phyloP scores from a whole-genome alignment of 371 early-diverging fungal genomes.

The Syncephalis plumigaleata region DNA sequence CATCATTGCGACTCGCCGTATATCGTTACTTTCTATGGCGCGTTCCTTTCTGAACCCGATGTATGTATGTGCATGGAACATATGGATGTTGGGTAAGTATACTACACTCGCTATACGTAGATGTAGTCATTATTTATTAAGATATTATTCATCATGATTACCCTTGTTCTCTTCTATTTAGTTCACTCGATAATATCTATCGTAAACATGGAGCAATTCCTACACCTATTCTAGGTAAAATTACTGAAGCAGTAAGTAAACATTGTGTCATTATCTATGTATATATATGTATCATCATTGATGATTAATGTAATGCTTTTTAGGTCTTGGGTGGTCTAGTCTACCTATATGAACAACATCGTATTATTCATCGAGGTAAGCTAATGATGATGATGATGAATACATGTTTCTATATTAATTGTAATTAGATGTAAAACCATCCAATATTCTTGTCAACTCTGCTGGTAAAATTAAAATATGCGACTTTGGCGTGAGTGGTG shows the following conservation, averaged over 20 bases:
- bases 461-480: not conserved
- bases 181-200: constrained; percentile 61
- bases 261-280: no score
- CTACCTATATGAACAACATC: constrained; percentile 1
- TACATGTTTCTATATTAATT: not conserved
- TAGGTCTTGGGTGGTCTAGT: constrained; percentile 1
- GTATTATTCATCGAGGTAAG: constrained; percentile 1
- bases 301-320: not conserved
- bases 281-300: no score
- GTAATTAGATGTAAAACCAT: not conserved
- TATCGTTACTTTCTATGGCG: constrained; percentile 79
- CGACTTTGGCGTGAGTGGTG: constrained; percentile 1
- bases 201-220: constrained; percentile 59
- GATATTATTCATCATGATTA: no score
- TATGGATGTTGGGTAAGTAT: constrained; percentile 58
- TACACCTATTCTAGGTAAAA: constrained; percentile 54
- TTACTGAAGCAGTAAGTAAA: constrained; percentile 47
- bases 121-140: not conserved
- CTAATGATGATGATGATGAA: not conserved
- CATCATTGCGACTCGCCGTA: constrained; percentile 68
- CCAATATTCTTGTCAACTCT: not conserved
- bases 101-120: not conserved
- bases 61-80: constrained; percentile 87
- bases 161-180: constrained; percentile 13
- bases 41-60: constrained; percentile 57